Evolutionary conservation across 78 protist genomes (phyloP).

Genomic region (Dictyostelium capitatum): DNA sequence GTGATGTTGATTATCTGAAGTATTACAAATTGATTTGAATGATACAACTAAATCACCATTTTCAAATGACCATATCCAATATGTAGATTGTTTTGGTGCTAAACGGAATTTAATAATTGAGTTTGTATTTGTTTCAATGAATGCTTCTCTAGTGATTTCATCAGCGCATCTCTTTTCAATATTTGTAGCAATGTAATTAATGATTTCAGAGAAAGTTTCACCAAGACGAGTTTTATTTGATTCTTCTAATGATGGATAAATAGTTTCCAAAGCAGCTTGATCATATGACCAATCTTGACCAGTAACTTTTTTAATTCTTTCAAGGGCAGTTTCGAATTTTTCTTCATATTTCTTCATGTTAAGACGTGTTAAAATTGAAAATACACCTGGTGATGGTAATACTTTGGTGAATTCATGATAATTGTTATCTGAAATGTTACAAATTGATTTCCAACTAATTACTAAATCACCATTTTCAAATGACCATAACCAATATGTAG

Average conservation of each 20-base stretch:
- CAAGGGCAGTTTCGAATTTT: conserved; percentile 10
- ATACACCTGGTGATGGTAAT: conserved; percentile 65
- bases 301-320: conserved; percentile 30
- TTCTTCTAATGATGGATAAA: conserved; percentile 24
- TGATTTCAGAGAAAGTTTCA: neutral
- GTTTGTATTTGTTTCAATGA: conserved; percentile 16
- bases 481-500: conserved; percentile 27
- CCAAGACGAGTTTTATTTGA: conserved; percentile 21
- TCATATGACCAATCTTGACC: conserved; percentile 34
- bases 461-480: conserved; percentile 29
- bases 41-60: conserved; percentile 11
- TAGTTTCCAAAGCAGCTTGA: conserved; percentile 15
- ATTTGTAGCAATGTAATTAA: neutral
- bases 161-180: conserved; percentile 27
- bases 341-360: conserved; percentile 33
- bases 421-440: conserved; percentile 5
- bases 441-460: neutral
- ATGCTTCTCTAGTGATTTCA: conserved; percentile 37
- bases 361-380: conserved; percentile 28
- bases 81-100: neutral
- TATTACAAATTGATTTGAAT: neutral
- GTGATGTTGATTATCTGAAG: neutral
- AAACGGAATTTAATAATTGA: conserved; percentile 5
- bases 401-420: conserved; percentile 24
- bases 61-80: conserved; percentile 25